Evolutionary conservation across 106 monocot genomes (phyloP).

Genomic region (Acorus gramineus): DNA sequence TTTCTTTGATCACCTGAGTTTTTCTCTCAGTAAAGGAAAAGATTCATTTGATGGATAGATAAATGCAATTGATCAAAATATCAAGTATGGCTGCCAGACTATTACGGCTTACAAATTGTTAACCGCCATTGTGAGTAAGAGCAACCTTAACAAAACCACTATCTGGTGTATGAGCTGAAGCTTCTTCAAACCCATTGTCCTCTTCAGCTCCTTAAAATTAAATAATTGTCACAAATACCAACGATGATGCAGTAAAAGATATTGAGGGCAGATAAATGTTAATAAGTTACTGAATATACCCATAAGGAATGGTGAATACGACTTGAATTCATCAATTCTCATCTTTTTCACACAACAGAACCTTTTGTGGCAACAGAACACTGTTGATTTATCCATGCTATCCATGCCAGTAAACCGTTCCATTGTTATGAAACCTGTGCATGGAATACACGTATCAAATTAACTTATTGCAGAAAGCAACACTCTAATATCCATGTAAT

Average conservation of each 20-base stretch:
- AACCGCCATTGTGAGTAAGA: background rate
- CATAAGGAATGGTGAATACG: slow-evolving; percentile 19
- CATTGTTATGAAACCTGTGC: slow-evolving; percentile 24
- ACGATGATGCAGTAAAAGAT: no score
- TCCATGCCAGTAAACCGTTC: slow-evolving; percentile 16
- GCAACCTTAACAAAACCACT: slow-evolving; percentile 65
- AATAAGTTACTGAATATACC: slow-evolving; percentile 15
- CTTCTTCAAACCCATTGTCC: slow-evolving; percentile 13
- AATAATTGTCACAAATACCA: background rate
- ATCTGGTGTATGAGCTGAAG: slow-evolving; percentile 34
- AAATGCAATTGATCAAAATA: background rate
- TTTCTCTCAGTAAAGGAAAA: no score
- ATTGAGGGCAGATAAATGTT: no score
- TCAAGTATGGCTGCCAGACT: no score
- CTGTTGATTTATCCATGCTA: slow-evolving; percentile 13
- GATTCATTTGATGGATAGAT: background rate
- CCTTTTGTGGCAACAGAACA: slow-evolving; percentile 17
- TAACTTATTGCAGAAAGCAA: no score
- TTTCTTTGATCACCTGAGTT: no score
- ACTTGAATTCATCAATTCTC: slow-evolving; percentile 13
- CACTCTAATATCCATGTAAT: no score
- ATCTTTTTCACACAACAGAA: slow-evolving; percentile 11
- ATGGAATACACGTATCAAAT: background rate
- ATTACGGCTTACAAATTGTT: no score
- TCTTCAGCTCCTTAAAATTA: slow-evolving; percentile 41